Conservation (phyloP, 2,329 filamentous ascomycete species). For the Balansia obtecta region DNA sequence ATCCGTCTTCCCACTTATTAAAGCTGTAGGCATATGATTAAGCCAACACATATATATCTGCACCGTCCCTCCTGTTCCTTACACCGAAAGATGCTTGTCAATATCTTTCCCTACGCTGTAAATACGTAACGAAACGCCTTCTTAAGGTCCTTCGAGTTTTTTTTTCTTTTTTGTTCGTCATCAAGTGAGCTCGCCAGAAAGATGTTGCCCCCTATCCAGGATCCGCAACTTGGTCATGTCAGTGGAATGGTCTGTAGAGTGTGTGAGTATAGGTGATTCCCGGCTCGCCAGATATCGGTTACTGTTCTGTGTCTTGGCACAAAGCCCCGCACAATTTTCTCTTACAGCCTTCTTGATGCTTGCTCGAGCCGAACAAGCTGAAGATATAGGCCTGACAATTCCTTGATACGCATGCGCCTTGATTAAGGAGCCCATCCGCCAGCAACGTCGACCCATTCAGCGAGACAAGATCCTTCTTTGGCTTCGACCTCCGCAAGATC, state of each 20-base stretch:
- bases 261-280: neutral
- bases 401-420: neutral
- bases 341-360: neutral
- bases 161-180: neutral
- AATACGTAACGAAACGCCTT: conserved; percentile 9
- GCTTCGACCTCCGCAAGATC: conserved; percentile 97
- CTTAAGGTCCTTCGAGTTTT: neutral
- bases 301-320: neutral
- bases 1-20: conserved; percentile 3
- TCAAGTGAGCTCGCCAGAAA: conserved; percentile 2
- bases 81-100: conserved; percentile 4
- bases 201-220: neutral
- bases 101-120: conserved; percentile 5
- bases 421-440: conserved; percentile 69
- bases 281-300: neutral
- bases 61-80: conserved; percentile 7
- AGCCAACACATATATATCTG: conserved; percentile 2
- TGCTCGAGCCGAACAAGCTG: neutral
- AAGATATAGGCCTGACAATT: neutral
- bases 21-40: conserved; percentile 1
- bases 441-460: conserved; percentile 95
- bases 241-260: neutral
- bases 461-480: conserved; percentile 88
- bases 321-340: neutral
- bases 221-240: neutral